Evolutionary conservation across 441 rosid genomes (phyloP).

Genomic region (Metrosideros polymorpha): DNA sequence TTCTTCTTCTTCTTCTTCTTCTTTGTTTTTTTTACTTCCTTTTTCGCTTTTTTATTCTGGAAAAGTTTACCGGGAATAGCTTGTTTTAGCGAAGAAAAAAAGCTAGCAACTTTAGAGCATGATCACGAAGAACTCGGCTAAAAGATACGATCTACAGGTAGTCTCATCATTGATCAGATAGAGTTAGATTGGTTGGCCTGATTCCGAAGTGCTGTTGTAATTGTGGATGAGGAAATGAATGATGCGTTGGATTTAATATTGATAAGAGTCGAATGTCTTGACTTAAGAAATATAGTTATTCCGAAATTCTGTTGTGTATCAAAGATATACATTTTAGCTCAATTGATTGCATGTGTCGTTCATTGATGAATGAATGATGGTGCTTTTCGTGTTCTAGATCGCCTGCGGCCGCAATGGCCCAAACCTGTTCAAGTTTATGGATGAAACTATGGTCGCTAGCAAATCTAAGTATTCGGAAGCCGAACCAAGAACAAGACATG

Average conservation of each 20-base stretch:
- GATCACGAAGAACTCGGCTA: no score
- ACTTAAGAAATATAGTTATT: background rate
- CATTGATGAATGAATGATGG: background rate
- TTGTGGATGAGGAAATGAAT: background rate
- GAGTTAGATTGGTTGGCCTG: background rate
- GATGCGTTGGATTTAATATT: background rate
- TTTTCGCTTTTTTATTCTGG: no score
- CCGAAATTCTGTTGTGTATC: background rate
- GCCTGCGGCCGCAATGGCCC: no score
- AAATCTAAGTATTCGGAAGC: background rate
- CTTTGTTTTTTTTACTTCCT: no score
- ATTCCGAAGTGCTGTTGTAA: background rate
- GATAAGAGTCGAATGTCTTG: no score
- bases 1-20: no score
- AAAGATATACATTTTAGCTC: background rate
- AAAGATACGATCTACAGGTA: background rate
- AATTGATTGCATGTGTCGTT: background rate
- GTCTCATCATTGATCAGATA: background rate
- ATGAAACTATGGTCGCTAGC: background rate
- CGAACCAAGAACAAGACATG: background rate
- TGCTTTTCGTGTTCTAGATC: background rate
- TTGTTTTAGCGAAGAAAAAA: background rate
- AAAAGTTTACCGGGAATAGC: no score
- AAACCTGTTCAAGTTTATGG: background rate
- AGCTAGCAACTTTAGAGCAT: no score